Evolutionary conservation across 805 yeast species (phyloP).

Genomic region (Kodamaea neixiangensis): DNA sequence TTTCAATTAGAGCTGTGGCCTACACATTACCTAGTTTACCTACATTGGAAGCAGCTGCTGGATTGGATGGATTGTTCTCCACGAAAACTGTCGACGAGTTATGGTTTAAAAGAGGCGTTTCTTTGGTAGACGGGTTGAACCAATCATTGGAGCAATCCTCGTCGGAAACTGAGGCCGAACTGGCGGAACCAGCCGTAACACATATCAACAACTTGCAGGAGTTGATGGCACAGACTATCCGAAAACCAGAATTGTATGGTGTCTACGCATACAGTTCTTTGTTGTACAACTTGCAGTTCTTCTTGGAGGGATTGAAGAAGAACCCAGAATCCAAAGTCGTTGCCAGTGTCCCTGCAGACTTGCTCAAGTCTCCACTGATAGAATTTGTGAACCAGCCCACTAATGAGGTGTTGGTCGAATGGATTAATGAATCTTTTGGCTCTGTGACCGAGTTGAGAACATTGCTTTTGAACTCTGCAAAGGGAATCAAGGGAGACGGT

Average conservation of each 20-base stretch:
- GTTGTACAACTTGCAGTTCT: conserved; percentile 51
- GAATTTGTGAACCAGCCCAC: conserved; percentile 36
- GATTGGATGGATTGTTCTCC: conserved; percentile 39
- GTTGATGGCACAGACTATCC: conserved; percentile 43
- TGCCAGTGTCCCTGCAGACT: conserved; percentile 27
- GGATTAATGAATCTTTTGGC: conserved; percentile 69
- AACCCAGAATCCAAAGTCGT: conserved; percentile 14
- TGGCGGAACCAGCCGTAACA: conserved; percentile 1
- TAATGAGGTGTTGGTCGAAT: conserved; percentile 39
- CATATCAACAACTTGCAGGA: conserved; percentile 18
- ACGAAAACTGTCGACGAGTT: conserved; percentile 33
- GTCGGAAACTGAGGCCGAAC: conserved; percentile 3
- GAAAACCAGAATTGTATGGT: conserved; percentile 45
- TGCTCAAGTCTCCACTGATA: conserved; percentile 48
- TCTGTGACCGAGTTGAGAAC: conserved; percentile 74
- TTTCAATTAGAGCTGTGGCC: conserved; percentile 22
- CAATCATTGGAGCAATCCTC: conserved; percentile 24
- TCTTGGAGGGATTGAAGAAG: conserved; percentile 45
- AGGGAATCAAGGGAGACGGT: conserved; percentile 83
- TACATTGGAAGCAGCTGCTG: conserved; percentile 30
- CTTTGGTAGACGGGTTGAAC: conserved; percentile 37
- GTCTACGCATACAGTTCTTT: conserved; percentile 48
- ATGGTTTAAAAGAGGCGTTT: conserved; percentile 42
- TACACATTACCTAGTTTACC: conserved; percentile 37
- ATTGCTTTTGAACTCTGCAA: conserved; percentile 66